These are phyloP conservation scores for Vanderwaltozyma yarrowii DNA, from an alignment of 805 yeast genomes.

Conservation along the genomic window DNA sequence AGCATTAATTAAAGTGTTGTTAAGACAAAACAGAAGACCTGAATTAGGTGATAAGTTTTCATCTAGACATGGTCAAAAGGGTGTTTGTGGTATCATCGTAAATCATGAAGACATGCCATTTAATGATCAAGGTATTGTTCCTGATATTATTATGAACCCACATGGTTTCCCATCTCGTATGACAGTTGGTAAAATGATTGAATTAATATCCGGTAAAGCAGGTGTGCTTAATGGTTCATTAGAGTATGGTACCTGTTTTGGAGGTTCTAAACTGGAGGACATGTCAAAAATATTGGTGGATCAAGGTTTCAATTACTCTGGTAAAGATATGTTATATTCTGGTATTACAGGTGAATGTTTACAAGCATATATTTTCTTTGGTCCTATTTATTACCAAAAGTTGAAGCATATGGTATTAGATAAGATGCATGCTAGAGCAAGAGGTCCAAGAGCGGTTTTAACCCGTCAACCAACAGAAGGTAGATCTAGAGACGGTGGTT, in stretches of 20 bases:
- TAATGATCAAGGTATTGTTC: constrained; percentile 82
- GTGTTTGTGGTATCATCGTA: constrained; percentile 97
- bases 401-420: constrained; percentile 98
- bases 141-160: constrained; percentile 97
- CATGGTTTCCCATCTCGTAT: constrained; percentile 99
- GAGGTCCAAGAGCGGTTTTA: constrained; percentile 96
- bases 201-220: constrained; percentile 91
- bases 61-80: constrained; percentile 97
- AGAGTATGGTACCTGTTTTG: constrained; percentile 97
- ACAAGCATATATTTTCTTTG: constrained; percentile 96
- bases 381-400: constrained; percentile 96
- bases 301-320: constrained; percentile 87
- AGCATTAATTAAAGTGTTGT: constrained; percentile 80
- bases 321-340: constrained; percentile 94
- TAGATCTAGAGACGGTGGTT: constrained; percentile 97
- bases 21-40: constrained; percentile 94
- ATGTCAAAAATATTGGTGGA: constrained; percentile 87
- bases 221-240: constrained; percentile 88
- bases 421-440: constrained; percentile 98
- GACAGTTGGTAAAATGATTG: constrained; percentile 99
- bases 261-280: constrained; percentile 92
- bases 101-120: constrained; percentile 96
- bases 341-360: constrained; percentile 97
- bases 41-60: constrained; percentile 97
- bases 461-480: constrained; percentile 99